Base-by-base conservation (phyloP, 306 rosid species). In the Coriaria nepalensis region DNA sequence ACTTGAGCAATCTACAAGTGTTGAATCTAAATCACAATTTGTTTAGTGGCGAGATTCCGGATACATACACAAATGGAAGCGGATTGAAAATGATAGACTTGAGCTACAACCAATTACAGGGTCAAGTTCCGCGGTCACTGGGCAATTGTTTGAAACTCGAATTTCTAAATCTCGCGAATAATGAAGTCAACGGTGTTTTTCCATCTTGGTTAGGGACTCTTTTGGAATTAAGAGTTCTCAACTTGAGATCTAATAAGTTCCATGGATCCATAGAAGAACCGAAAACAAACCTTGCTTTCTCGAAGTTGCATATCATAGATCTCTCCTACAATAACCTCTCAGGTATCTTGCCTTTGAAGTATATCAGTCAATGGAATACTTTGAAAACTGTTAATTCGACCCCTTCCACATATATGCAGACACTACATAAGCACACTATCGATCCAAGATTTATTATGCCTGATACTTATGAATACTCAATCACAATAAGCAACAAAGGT, bases 201-300 rank as follows among this genome's bases (percentile, higher is more conserved):
- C 59, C 60, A 6, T 11, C 49, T 4, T 43, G 60, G 60, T 12
- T 43, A 7, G 50, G 60, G 6, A 32, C 50, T 7, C 50, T 55
- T 33, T 35, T 41, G 3, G 40, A 43, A 8, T 34, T 55, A 5
- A 43, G 13, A 11, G 8, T 43, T 33, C 4, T 55, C 0, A 33
- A 0, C 11, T n/a, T 55, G 12, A n/a, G 6, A 8, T 5, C 9
- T 29, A 55, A 55, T n/a, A 4, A n/a, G 15, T 55, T 55, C 6
- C 0, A 42, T 43, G 60, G 60, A 10, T 32, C 11, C 6, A 55
- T 55, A 4, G 40, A 6, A 5, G 44, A 42, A 6, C 60, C 42
- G 6, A 6, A n/a, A 7, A 34, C 35, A 2, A 13, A 2, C 29
- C 0, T 35, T 9, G 9, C 35, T 10, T 8, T 34, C 10, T 15